Conservation (phyloP, 305 asterid species). For the Fraxinus ornus region DNA sequence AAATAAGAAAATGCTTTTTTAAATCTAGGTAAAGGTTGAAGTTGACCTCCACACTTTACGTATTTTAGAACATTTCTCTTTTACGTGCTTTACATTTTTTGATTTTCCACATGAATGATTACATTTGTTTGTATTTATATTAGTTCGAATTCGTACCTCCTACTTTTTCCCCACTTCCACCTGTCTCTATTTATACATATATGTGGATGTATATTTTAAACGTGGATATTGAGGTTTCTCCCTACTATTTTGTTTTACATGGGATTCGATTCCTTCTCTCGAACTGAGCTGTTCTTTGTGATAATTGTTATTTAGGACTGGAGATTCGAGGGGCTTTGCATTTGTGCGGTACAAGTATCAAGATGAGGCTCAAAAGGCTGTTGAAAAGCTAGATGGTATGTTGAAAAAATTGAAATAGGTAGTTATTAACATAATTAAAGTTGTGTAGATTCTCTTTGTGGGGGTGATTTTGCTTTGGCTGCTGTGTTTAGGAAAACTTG, state of each 20-base stretch:
- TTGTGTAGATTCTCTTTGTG: neutral
- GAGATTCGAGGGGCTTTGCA: constrained; percentile 95
- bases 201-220: too few species aligned
- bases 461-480: neutral
- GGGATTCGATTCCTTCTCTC: neutral
- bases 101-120: too few species aligned
- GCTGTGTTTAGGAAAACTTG: constrained; percentile 65
- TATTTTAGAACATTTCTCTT: too few species aligned
- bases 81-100: neutral
- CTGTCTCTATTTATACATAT: neutral
- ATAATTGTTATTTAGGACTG: constrained; percentile 54
- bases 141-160: neutral
- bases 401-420: neutral
- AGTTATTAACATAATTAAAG: neutral
- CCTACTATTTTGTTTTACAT: constrained; percentile 21
- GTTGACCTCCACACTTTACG: too few species aligned
- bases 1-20: too few species aligned
- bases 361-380: constrained; percentile 93
- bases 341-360: constrained; percentile 93
- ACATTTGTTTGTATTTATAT: neutral
- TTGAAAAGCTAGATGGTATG: constrained; percentile 92
- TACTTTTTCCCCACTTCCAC: neutral
- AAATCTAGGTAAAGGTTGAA: too few species aligned
- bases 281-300: neutral
- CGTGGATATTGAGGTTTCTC: neutral